These are phyloP conservation scores for Cucumis hystrix DNA, from an alignment of 306 rosid genomes.

Conservation along the genomic window DNA sequence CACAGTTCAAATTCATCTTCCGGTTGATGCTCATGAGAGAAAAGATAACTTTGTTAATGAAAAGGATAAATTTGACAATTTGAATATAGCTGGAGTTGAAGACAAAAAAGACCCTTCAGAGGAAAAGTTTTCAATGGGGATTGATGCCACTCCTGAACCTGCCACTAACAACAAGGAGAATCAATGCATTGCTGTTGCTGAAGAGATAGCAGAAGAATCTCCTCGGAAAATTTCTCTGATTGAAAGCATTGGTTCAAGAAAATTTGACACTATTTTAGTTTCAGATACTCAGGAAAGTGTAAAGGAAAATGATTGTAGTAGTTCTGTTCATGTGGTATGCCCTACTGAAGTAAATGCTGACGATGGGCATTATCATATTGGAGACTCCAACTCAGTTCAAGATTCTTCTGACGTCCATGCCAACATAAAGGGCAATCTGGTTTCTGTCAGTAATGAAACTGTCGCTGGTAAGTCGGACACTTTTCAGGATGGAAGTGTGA, in stretches of 20 bases:
- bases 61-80: slow-evolving; percentile 11
- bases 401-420: slow-evolving; percentile 17
- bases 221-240: slow-evolving; percentile 12
- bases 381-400: slow-evolving; percentile 6
- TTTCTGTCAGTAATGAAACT: slow-evolving; percentile 18
- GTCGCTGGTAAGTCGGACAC: slow-evolving; percentile 17
- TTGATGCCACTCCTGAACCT: not conserved
- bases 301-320: slow-evolving; percentile 13
- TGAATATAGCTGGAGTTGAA: slow-evolving; percentile 15
- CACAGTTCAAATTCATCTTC: not conserved
- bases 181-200: slow-evolving; percentile 13
- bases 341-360: slow-evolving; percentile 9
- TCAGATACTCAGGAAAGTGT: slow-evolving; percentile 6
- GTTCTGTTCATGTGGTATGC: not conserved
- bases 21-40: slow-evolving; percentile 7
- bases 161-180: not conserved
- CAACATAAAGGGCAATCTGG: slow-evolving; percentile 12
- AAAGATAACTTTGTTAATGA: slow-evolving; percentile 8
- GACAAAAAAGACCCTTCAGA: slow-evolving; percentile 10
- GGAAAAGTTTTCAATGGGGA: slow-evolving; percentile 8
- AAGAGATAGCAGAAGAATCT: slow-evolving; percentile 14
- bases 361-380: slow-evolving; percentile 14
- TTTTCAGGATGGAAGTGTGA: slow-evolving; percentile 13
- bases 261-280: not conserved
- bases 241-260: slow-evolving; percentile 10